Conservation (phyloP, 106 monocot genomes). For the Ottelia alismoides region DNA sequence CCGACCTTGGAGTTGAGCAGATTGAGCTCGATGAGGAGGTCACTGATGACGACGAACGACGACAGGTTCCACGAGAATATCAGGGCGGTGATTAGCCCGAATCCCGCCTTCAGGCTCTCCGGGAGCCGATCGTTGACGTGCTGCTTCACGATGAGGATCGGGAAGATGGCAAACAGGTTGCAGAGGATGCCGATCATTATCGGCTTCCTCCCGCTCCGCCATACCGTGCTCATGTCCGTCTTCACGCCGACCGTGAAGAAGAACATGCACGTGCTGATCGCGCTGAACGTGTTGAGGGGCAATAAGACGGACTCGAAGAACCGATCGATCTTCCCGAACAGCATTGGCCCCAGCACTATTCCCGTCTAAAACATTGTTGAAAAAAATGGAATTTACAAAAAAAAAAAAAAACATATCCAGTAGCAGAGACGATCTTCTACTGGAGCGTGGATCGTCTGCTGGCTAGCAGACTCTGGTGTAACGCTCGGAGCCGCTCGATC, state of each 20-base stretch:
- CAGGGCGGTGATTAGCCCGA: background rate
- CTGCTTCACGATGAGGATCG: background rate
- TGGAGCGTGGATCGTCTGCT: too few relatives aligned
- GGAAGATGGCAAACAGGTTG: background rate
- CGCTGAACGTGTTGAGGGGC: background rate
- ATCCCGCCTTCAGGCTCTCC: background rate
- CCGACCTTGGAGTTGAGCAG: slow-evolving; percentile 13
- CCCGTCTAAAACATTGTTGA: slow-evolving; percentile 3
- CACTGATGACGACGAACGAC: slow-evolving; percentile 2
- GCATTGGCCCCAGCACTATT: slow-evolving; percentile 1
- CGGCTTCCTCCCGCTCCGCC: background rate
- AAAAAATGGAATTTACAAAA: too few relatives aligned
- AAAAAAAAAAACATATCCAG: too few relatives aligned
- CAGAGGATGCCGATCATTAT: background rate
- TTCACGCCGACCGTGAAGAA: slow-evolving; percentile 6
- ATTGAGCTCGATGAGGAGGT: slow-evolving; percentile 4
- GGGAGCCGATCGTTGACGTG: background rate
- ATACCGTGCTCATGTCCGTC: slow-evolving; percentile 1
- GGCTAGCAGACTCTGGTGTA: too few relatives aligned
- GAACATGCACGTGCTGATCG: slow-evolving; percentile 2
- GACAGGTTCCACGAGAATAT: background rate
- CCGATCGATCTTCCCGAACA: background rate
- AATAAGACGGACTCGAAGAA: slow-evolving; percentile 1
- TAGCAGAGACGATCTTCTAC: too few relatives aligned
- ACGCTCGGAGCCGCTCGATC: too few relatives aligned